Evolutionary conservation across 192 early-diverging fungal species (phyloP), one percentile per base, ranked within the genome.

Genomic region (Coemansia sp.): DNA sequence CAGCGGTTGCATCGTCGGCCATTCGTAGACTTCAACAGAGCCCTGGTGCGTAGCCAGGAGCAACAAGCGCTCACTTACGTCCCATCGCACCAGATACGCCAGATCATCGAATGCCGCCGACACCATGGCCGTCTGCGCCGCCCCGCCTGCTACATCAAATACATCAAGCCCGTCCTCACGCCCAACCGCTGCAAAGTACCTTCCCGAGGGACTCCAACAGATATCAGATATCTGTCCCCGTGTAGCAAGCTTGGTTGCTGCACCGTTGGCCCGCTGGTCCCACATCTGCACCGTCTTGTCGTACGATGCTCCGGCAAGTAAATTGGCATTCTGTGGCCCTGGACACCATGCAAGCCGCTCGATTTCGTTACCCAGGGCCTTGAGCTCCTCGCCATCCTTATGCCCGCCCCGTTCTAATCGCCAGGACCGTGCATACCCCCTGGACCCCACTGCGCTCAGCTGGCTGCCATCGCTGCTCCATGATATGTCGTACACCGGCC

Each of bases 381-480:
- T 59, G 41, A 73, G 64, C 29, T 67, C 76, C 38, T 79, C 76
- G 63, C 76, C 76, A 22, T 79, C 76, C 29, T 79, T 79, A 57
- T 79, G 76, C 5, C 76, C 76, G 48, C 76, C 71, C 15, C 71
- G 65, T 20, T 64, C 71, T 1, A 79, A 61, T 2, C 76, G 50
- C 76, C 76, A 79, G 7, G 71, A 60, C 30, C 76, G 62, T 23
- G 64, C 65, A 1, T 62, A 55, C 10, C 71, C 76, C 29, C 65
- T 73, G 15, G 70, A 37, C 0, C 70, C 76, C 0, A 64, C 64
- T 5, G 76, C 76, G 13, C 70, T 74, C n/a, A 79, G 61, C 20
- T 64, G 53, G 19, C 53, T 61, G 19, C 76, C 76, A 36, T 80
- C 77, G 64, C 77, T 74, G 64, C 77, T 80, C 77, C 77, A 80